Evolutionary conservation across 108 stramenopile species (phyloP).

Genomic region (Skeletonema marinoi): DNA sequence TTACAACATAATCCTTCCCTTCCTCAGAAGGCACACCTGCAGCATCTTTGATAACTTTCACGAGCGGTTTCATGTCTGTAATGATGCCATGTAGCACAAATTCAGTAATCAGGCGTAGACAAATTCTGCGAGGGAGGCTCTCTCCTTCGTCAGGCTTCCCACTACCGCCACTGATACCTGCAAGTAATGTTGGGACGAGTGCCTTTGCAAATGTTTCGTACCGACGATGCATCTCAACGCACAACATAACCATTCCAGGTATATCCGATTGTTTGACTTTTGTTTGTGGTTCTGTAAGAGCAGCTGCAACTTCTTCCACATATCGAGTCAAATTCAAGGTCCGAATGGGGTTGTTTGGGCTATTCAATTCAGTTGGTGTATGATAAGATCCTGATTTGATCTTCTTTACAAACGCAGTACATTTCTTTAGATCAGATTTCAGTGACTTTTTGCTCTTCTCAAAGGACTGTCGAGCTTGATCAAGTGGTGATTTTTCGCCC

Average conservation of each 20-base stretch:
- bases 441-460: constrained; percentile 77
- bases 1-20: constrained; percentile 73
- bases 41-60: constrained; percentile 70
- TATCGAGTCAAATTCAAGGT: constrained; percentile 92
- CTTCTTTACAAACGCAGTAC: constrained; percentile 95
- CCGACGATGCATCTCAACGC: constrained; percentile 72
- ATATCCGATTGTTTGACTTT: constrained; percentile 74
- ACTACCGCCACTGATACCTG: constrained; percentile 45
- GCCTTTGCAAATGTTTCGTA: constrained; percentile 61
- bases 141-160: constrained; percentile 45
- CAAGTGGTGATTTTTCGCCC: constrained; percentile 3
- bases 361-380: constrained; percentile 52
- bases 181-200: constrained; percentile 55
- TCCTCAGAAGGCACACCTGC: constrained; percentile 54
- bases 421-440: constrained; percentile 96
- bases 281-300: constrained; percentile 75
- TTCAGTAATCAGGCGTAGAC: constrained; percentile 74
- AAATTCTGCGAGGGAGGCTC: constrained; percentile 59
- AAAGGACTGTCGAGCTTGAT: constrained; percentile 52
- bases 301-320: constrained; percentile 92
- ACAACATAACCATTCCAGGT: constrained; percentile 64
- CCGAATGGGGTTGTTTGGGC: constrained; percentile 51
- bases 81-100: constrained; percentile 67
- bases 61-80: constrained; percentile 65
- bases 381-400: constrained; percentile 72